A percentile compares a stretch with the other conserved stretches of the same genome.
phyloP scores from a whole-genome alignment of 805 yeast genomes.

The Candida ortonii region DNA sequence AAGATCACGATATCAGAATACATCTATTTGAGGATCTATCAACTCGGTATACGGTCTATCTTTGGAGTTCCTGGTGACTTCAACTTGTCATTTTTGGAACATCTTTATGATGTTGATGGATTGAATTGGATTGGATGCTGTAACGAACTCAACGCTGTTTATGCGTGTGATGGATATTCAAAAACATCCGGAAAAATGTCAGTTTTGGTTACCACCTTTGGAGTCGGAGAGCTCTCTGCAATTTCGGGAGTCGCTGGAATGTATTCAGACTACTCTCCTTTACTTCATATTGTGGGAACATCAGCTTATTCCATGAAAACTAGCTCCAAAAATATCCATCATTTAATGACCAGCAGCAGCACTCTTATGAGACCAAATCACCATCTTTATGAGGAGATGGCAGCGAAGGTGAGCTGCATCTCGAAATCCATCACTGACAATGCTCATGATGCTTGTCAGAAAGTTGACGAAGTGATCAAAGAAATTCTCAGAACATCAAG shows the following conservation, averaged over 20 bases:
- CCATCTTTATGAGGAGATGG: constrained; percentile 61
- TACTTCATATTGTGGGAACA: constrained; percentile 52
- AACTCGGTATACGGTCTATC: constrained; percentile 42
- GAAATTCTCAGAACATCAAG: constrained; percentile 55
- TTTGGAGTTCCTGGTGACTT: constrained; percentile 65
- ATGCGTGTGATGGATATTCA: constrained; percentile 50
- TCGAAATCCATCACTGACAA: constrained; percentile 46
- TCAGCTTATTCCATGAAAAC: constrained; percentile 22
- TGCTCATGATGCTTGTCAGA: constrained; percentile 48
- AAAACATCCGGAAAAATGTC: constrained; percentile 33
- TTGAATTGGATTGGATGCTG: constrained; percentile 43
- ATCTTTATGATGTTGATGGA: constrained; percentile 34
- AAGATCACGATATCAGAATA: constrained; percentile 40
- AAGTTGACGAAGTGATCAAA: constrained; percentile 66
- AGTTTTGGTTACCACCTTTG: constrained; percentile 46
- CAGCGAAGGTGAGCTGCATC: constrained; percentile 52
- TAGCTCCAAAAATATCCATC: constrained; percentile 43
- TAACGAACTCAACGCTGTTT: constrained; percentile 51
- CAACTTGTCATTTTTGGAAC: constrained; percentile 48
- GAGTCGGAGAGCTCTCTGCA: constrained; percentile 53
- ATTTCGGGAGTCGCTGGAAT: constrained; percentile 49
- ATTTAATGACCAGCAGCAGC: constrained; percentile 53
- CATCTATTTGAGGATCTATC: constrained; percentile 42
- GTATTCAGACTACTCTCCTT: constrained; percentile 45
- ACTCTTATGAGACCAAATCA: constrained; percentile 60